Conservation (phyloP, 805 yeast genomes). For the Yarrowia alimentaria region DNA sequence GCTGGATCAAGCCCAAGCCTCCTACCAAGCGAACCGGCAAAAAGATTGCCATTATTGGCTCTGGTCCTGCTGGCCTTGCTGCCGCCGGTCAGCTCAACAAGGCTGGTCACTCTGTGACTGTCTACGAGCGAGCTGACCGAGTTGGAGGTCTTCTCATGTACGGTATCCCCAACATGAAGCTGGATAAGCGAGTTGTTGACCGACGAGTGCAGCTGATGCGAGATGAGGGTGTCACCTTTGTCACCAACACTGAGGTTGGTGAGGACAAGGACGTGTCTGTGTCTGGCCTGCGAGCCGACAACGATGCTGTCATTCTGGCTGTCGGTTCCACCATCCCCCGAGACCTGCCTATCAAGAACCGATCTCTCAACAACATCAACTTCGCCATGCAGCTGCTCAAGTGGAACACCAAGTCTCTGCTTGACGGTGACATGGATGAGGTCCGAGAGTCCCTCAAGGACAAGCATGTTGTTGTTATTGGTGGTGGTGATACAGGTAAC, state of each 20-base stretch:
- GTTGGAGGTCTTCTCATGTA: conserved; percentile 97
- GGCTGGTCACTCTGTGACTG: conserved; percentile 91
- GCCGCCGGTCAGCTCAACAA: conserved; percentile 95
- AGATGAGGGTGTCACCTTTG: conserved; percentile 84
- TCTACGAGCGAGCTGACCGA: conserved; percentile 91
- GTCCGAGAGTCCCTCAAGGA: conserved; percentile 71
- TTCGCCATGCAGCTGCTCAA: conserved; percentile 92
- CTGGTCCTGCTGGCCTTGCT: conserved; percentile 97
- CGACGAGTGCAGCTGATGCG: conserved; percentile 87
- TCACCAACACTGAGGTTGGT: conserved; percentile 77
- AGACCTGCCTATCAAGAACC: conserved; percentile 91
- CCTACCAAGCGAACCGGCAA: conserved; percentile 82
- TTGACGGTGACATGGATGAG: conserved; percentile 69
- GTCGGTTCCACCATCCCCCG: conserved; percentile 97
- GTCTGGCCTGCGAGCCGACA: conserved; percentile 58
- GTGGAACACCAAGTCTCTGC: conserved; percentile 84
- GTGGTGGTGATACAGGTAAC: conserved; percentile 99
- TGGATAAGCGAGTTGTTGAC: conserved; percentile 88
- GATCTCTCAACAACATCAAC: conserved; percentile 84
- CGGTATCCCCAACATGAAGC: conserved; percentile 98
- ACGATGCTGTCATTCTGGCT: conserved; percentile 86
- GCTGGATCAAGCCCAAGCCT: conserved; percentile 87
- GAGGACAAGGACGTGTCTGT: conserved; percentile 62
- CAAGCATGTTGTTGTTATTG: conserved; percentile 91
- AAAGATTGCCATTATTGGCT: conserved; percentile 82